Base-by-base conservation (phyloP, 208 protist genomes). In the Porcisia hertigi region DNA sequence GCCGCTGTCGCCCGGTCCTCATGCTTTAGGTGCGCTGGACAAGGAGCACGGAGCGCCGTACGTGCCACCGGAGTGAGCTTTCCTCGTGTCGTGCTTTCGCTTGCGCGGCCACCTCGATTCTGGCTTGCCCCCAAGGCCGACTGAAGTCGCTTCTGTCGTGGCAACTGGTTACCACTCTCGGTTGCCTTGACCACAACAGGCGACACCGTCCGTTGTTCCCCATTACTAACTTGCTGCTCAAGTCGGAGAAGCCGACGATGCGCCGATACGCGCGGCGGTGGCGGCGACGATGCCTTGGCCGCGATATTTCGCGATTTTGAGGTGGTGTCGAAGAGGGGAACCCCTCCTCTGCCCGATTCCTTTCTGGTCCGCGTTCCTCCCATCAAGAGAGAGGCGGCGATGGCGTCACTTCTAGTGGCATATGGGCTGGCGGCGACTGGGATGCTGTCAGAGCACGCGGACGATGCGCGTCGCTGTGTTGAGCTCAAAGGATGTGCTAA, bases 401-500 rank as follows among this genome's bases (percentile, higher is more conserved):
- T 36, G 18, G n/a, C 53, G 53, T 8, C 69, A 25, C 49, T 60
- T 53, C 36, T 49, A 9, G 20, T 25, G 16, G 39, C n/a, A n/a
- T 41, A 25, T 8, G 23, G 9, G 12, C 45, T 23, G 23, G 6
- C 58, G 4, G 57, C 66, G 23, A 74, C 63, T 1, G 25, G 30
- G 0, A 41, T 72, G n/a, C 57, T 62, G n/a, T 77, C 59, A 36
- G 65, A 64, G 57, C 58, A 62, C 1, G 65, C 77, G 0, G 72
- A 75, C 11, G 66, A 55, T 0, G 77, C 72, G 14, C 77, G 77
- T 52, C 66, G 77, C 66, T 77, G 74, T 47, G 66, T 55, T 1
- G 41, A 66, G 52, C 11, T 58, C 57, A 34, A 57, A 14, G 55
- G 34, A 23, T 52, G 41, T 20, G 49, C 43, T 58, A 18, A 49